Evolutionary conservation across 176 grass and related monocot species (phyloP).

Genomic region (Alloteropsis semialata): DNA sequence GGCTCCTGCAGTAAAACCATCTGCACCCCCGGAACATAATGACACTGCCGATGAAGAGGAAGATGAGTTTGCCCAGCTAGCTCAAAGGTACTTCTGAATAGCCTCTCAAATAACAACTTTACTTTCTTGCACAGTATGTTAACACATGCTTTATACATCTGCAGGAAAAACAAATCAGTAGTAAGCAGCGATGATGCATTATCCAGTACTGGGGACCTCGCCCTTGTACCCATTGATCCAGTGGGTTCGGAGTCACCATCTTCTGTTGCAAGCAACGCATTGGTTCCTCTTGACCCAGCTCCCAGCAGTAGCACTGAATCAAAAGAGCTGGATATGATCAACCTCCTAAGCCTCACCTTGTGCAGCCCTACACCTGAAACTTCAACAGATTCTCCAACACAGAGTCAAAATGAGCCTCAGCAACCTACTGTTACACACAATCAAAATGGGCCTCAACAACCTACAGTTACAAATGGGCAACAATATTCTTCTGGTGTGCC

Average conservation of each 20-base stretch:
- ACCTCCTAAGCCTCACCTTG: slow-evolving; percentile 81
- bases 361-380: slow-evolving; percentile 38
- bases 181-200: slow-evolving; percentile 35
- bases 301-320: slow-evolving; percentile 35
- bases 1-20: slow-evolving; percentile 27
- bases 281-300: slow-evolving; percentile 63
- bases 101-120: not conserved
- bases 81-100: slow-evolving; percentile 58
- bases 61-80: slow-evolving; percentile 76
- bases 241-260: slow-evolving; percentile 38
- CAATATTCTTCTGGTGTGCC: slow-evolving; percentile 11
- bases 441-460: slow-evolving; percentile 27
- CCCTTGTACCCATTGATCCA: slow-evolving; percentile 39
- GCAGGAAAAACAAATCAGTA: slow-evolving; percentile 51
- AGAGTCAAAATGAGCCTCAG: slow-evolving; percentile 25
- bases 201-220: slow-evolving; percentile 48
- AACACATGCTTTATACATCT: slow-evolving; percentile 20
- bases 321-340: slow-evolving; percentile 75
- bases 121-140: not conserved
- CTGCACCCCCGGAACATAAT: slow-evolving; percentile 29
- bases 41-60: slow-evolving; percentile 47
- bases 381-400: slow-evolving; percentile 28
- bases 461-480: slow-evolving; percentile 13
- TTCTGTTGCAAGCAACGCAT: slow-evolving; percentile 58
- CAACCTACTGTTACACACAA: slow-evolving; percentile 15